phyloP scores from a whole-genome alignment of 2,329 filamentous ascomycete genomes.

The Rachicladosporium sp. region DNA sequence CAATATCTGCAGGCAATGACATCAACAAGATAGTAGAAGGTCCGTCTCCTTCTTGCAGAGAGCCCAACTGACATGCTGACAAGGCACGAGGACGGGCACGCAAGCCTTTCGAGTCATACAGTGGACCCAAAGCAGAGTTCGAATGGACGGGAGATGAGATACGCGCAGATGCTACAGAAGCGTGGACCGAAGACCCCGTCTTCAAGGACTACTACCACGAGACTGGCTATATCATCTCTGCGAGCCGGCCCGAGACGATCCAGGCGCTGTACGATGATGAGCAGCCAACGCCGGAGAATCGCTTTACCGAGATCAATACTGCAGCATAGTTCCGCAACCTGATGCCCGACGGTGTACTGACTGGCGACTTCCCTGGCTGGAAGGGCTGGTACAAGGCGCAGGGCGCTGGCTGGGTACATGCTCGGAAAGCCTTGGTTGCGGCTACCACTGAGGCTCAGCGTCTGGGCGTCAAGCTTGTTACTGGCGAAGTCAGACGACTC shows the following conservation, averaged over 20 bases:
- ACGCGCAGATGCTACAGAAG: conserved; percentile 25
- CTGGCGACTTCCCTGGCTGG: conserved; percentile 39
- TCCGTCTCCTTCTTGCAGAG: background rate
- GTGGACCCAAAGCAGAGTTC: conserved; percentile 3
- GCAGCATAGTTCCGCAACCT: conserved; percentile 36
- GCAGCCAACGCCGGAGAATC: conserved; percentile 11
- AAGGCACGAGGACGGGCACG: conserved; percentile 6
- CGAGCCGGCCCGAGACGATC: conserved; percentile 28
- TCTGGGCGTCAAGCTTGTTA: conserved; percentile 37
- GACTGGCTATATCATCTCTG: conserved; percentile 37
- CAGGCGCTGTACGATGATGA: conserved; percentile 11
- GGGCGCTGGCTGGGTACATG: conserved; percentile 43
- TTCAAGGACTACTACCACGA: conserved; percentile 34
- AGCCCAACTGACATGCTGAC: conserved; percentile 5
- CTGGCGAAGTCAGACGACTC: conserved; percentile 29
- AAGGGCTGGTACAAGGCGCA: conserved; percentile 35
- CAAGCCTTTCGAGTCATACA: conserved; percentile 2
- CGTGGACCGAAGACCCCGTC: conserved; percentile 32
- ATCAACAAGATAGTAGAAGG: conserved; percentile 39
- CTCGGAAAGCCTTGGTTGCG: conserved; percentile 36
- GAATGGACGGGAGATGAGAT: conserved; percentile 10
- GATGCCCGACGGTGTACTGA: conserved; percentile 41
- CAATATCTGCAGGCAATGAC: conserved; percentile 39
- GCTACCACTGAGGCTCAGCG: conserved; percentile 33
- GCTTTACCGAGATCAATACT: conserved; percentile 24